Conservation (phyloP, 352 stramenopile species). For the Discostella stelligera region DNA sequence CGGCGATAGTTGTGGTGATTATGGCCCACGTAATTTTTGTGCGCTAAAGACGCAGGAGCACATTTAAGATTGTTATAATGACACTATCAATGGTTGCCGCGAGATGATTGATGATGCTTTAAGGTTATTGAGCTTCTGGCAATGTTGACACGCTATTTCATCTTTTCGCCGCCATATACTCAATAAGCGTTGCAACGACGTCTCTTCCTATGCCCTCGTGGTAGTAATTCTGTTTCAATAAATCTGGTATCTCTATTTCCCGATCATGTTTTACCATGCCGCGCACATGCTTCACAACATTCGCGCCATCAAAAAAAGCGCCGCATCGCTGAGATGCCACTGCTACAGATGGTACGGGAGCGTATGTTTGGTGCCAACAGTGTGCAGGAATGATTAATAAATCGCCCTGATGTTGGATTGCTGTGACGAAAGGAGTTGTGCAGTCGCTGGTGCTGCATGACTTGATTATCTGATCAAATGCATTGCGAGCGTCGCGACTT, state of each 20-base stretch:
- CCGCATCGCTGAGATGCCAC: slow-evolving; percentile 60
- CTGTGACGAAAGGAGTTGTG: slow-evolving; percentile 16
- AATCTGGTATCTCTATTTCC: slow-evolving; percentile 12
- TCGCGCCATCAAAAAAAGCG: slow-evolving; percentile 24
- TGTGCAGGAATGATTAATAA: slow-evolving; percentile 57
- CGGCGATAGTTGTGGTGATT: not conserved
- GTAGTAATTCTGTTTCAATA: slow-evolving; percentile 25
- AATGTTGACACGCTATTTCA: not conserved
- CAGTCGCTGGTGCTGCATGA: not conserved
- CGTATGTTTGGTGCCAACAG: slow-evolving; percentile 68
- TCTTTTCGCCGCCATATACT: slow-evolving; percentile 5
- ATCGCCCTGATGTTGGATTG: slow-evolving; percentile 44
- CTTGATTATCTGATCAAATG: slow-evolving; percentile 18
- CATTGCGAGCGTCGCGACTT: slow-evolving; percentile 18
- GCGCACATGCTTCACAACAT: slow-evolving; percentile 49
- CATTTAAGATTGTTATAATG: not conserved
- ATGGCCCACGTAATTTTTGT: slow-evolving; percentile 28
- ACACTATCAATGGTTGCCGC: not conserved
- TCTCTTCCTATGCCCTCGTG: slow-evolving; percentile 22
- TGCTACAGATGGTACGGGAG: slow-evolving; percentile 50
- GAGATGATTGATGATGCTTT: not conserved
- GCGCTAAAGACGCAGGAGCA: not conserved
- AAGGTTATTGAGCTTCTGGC: not conserved
- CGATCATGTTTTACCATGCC: slow-evolving; percentile 15
- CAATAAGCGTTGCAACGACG: slow-evolving; percentile 17